phyloP scores from a whole-genome alignment of 2,329 filamentous ascomycete species.

The Rhexocercosporidium sp. region DNA sequence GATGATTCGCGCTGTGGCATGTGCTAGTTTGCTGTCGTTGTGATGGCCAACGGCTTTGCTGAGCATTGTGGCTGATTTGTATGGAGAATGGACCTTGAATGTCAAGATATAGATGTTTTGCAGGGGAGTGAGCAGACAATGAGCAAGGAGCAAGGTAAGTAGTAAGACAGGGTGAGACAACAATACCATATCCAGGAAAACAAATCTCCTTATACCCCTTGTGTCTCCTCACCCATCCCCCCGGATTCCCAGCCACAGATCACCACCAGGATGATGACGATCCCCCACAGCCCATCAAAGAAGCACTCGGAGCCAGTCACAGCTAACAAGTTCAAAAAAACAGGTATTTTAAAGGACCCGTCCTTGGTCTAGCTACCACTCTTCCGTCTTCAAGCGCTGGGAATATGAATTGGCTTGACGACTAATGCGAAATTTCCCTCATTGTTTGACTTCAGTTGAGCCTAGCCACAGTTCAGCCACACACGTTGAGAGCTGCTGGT shows the following conservation, averaged over 20 bases:
- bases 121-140: not conserved
- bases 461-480: not conserved
- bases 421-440: not conserved
- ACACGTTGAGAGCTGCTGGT: not conserved
- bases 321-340: not conserved
- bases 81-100: too few relatives aligned
- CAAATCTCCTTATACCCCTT: not conserved
- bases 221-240: too few relatives aligned
- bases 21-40: not conserved
- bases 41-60: not conserved
- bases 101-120: not conserved
- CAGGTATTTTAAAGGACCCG: not conserved
- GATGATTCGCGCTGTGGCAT: not conserved
- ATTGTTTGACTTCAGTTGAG: not conserved
- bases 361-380: not conserved
- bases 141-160: not conserved
- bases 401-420: not conserved
- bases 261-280: not conserved
- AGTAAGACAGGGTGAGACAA: not conserved
- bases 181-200: not conserved
- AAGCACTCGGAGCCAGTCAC: not conserved
- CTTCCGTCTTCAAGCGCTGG: not conserved
- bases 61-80: not conserved
- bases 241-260: not conserved
- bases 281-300: not conserved